Conservation (phyloP, 2,329 filamentous ascomycete genomes). For the Monosporascus sp. region DNA sequence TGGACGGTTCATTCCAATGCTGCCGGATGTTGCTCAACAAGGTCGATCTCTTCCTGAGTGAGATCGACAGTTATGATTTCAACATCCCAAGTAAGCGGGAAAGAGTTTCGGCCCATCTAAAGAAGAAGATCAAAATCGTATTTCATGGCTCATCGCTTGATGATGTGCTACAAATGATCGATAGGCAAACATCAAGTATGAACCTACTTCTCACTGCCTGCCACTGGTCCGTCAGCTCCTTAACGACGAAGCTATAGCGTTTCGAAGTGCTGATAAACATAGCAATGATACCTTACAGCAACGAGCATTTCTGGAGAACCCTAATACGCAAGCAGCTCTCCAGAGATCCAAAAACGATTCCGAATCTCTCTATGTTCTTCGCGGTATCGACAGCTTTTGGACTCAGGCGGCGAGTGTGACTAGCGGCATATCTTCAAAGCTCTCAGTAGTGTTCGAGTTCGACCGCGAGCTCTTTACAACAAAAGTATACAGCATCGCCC, state of each 20-base stretch:
- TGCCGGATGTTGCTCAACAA: background rate
- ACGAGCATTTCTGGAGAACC: background rate
- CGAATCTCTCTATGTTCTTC: background rate
- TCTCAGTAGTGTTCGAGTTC: background rate
- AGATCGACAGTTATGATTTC: background rate
- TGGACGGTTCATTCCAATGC: background rate
- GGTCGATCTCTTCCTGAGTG: background rate
- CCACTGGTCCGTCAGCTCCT: background rate
- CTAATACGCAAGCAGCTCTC: background rate
- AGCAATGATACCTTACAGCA: background rate
- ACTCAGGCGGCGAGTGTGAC: background rate
- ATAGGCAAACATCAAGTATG: conserved; percentile 3
- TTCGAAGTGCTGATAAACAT: background rate
- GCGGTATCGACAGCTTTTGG: background rate
- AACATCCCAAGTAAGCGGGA: background rate
- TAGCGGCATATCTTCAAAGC: background rate
- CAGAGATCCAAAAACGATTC: background rate
- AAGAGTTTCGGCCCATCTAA: background rate
- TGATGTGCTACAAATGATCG: conserved; percentile 1
- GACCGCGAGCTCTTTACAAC: background rate
- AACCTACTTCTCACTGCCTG: conserved; percentile 1
- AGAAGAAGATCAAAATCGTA: background rate
- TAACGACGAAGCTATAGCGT: background rate
- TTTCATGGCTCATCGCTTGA: background rate
- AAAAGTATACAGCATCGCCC: background rate